Evolutionary conservation across 2,329 filamentous ascomycete species (phyloP), one percentile per base, ranked within the genome.

Genomic region (Corinectria fuckeliana): DNA sequence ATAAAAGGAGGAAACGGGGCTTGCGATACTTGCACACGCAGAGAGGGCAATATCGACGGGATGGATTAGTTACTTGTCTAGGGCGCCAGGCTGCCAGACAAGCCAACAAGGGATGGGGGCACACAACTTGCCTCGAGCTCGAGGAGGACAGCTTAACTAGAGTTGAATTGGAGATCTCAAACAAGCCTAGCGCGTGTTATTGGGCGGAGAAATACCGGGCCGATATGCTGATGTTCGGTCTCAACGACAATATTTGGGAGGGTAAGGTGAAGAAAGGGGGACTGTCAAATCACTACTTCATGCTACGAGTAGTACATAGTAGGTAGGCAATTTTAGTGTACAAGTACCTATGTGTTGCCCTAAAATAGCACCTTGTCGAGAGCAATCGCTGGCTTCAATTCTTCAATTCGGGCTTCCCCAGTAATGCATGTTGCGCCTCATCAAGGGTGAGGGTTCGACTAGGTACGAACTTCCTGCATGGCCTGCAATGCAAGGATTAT

Each of bases 91-190:
- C 55, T 54, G 58, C 62, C 41, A 64, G 50, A 55, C 47, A 52
- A 56, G 56, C 57, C 56, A 61, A 61, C 57, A 62, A 65, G 68
- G 68, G 67, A 64, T 70, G 63, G 62, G 60, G 41, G 47, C 48
- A 25, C 41, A 30, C n/a, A n/a, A n/a, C 21, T 48, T 60, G 51
- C 47, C 53, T 54, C 47, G 26, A 53, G 55, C 53, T 54, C 47
- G 26, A 53, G 55, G 51, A 70, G 66, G 66, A 65, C 66, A 62
- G 67, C 66, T 62, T 65, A n/a, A n/a, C n/a, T n/a, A 69, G 64
- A 66, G 68, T 67, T 68, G 67, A 63, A 61, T 69, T 60, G 56
- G 45, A 45, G 34, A 47, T 30, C 56, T 47, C 26, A 30, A 68
- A 63, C 21, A 34, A 59, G 68, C 34, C 50, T 70, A 70, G 68